Conservation (phyloP, 2,329 filamentous ascomycete genomes). For the Fragosphaeria purpurea region DNA sequence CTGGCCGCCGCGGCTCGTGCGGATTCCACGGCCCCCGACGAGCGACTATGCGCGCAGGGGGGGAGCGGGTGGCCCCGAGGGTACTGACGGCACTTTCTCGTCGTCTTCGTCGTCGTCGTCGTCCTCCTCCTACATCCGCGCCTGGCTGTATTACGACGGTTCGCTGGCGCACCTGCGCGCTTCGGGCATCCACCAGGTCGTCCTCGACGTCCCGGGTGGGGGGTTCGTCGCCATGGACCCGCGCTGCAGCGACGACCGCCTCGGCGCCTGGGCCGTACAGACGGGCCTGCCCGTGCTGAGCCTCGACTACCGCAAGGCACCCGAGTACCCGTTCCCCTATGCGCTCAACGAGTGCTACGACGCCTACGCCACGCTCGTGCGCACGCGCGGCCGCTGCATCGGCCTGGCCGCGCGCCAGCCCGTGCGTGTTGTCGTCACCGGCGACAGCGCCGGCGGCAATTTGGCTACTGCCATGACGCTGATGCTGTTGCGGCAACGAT, state of each 20-base stretch:
- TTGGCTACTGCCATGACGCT: conserved; percentile 70
- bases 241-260: conserved; percentile 86
- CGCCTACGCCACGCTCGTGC: conserved; percentile 65
- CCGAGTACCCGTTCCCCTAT: conserved; percentile 76
- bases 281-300: conserved; percentile 83
- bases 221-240: conserved; percentile 97
- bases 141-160: conserved; percentile 92
- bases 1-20: conserved; percentile 71
- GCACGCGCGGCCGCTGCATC: conserved; percentile 63
- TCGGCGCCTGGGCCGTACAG: conserved; percentile 84
- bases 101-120: no score
- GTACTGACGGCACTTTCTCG: no score
- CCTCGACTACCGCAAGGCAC: conserved; percentile 81
- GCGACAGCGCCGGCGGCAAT: conserved; percentile 77
- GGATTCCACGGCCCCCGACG: conserved; percentile 68
- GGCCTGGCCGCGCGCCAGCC: conserved; percentile 57
- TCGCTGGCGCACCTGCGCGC: conserved; percentile 51
- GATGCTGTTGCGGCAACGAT: conserved; percentile 55
- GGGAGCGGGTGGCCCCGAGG: no score
- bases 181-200: conserved; percentile 58
- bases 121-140: conserved; percentile 57
- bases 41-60: conserved; percentile 57
- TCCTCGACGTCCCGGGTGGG: conserved; percentile 86
- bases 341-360: conserved; percentile 83
- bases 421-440: conserved; percentile 63